Evolutionary conservation across 352 stramenopile species (phyloP), one percentile per base, ranked within the genome.

Genomic region (Globisporangium cystogenes): DNA sequence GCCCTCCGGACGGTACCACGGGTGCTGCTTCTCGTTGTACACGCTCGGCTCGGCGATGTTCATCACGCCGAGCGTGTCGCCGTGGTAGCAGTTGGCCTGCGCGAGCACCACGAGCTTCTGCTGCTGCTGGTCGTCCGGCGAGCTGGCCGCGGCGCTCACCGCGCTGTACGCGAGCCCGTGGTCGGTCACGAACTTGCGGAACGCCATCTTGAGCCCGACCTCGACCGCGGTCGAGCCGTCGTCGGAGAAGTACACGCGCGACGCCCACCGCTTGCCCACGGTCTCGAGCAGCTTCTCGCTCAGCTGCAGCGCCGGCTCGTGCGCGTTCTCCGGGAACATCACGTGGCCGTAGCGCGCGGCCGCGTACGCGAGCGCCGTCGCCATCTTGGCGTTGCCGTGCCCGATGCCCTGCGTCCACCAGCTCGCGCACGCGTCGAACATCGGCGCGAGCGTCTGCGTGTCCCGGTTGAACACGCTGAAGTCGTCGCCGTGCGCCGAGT

Each of bases 341-440:
- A 97, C 75, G 70, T 97, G 90, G 35, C 91, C 91, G 40, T 96
- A 98, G 26, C 89, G 82, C 14, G 84, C 87, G 26, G 88, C 86
- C 23, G 89, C 86, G 51, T 94, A 95, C n/a, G 85, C 89, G 36
- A 96, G 64, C 8, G 89, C 74, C 10, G 90, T 86, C 20, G 77
- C 80, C 75, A 96, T 86, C 59, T 93, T 95, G 14, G 74, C 65
- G 53, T 97, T 95, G 35, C 87, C 87, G 51, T 97, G 88, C 20
- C 91, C 91, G 21, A 96, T 70, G 33, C 88, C 90, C 58, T 97
- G 90, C 15, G 90, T 98, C 90, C 90, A 97, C 90, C 90, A 97
- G 49, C 86, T 96, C 41, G 90, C 90, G 35, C 86, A 96, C 11
- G 82, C 87, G 62, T 97, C 91, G 48, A 96, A 94, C 52, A 90